These are phyloP conservation scores for Colletotrichum euphorbiae DNA, from an alignment of 2,329 filamentous ascomycete species.

Conservation along the genomic window DNA sequence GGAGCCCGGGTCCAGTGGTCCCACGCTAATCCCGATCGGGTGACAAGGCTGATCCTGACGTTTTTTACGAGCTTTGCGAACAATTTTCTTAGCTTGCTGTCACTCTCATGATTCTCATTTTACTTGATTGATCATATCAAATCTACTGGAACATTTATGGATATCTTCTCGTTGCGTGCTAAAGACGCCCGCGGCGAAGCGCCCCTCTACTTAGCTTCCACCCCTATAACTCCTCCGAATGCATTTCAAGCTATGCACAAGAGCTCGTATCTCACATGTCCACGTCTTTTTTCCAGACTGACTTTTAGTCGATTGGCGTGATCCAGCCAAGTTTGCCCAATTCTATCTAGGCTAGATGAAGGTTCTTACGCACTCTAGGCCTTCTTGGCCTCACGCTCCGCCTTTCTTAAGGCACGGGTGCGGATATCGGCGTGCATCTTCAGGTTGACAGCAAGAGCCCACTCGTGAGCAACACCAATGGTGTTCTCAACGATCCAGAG, in stretches of 20 bases:
- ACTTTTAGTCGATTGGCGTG: not conserved
- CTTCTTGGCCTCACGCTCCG: conserved; percentile 84
- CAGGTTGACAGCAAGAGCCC: conserved; percentile 64
- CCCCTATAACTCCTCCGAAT: not conserved
- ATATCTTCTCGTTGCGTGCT: too few species aligned
- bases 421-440: conserved; percentile 87
- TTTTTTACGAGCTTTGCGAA: conserved; percentile 6
- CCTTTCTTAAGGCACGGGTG: conserved; percentile 84
- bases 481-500: conserved; percentile 80
- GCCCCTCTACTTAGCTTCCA: too few species aligned
- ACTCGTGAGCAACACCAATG: conserved; percentile 60
- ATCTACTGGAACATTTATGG: too few species aligned
- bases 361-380: conserved; percentile 15
- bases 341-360: too few species aligned
- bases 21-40: conserved; percentile 52
- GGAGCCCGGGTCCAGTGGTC: conserved; percentile 27
- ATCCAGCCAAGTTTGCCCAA: not conserved
- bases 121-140: too few species aligned
- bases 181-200: too few species aligned
- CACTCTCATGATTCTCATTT: not conserved
- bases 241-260: not conserved
- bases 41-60: conserved; percentile 48
- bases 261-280: not conserved
- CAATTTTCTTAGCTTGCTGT: not conserved
- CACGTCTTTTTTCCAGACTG: not conserved